Percentiles rank a stretch among this genome's conserved stretches.
These are phyloP conservation scores for Haplographium delicatum DNA, from an alignment of 495 filamentous ascomycete species.

Conservation along the genomic window DNA sequence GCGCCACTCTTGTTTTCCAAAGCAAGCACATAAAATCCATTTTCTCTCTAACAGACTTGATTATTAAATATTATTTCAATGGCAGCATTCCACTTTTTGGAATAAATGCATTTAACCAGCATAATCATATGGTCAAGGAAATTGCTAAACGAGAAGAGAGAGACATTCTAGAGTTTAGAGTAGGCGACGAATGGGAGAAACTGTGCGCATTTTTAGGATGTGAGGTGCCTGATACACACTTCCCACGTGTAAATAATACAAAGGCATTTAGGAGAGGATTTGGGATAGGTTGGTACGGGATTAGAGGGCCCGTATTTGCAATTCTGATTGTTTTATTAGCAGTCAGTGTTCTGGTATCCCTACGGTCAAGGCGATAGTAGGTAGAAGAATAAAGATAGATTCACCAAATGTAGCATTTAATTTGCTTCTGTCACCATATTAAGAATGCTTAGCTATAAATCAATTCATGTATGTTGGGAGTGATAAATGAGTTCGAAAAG, in stretches of 20 bases:
- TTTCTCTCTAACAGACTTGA: neutral
- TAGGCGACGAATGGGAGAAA: constrained; percentile 32
- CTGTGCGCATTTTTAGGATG: constrained; percentile 26
- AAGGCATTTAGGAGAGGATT: neutral
- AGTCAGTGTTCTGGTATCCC: no score
- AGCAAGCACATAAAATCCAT: neutral
- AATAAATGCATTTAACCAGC: neutral
- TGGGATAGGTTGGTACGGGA: neutral
- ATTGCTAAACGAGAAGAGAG: neutral
- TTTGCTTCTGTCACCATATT: no score
- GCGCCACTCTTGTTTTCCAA: neutral
- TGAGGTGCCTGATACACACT: constrained; percentile 21
- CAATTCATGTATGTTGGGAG: no score
- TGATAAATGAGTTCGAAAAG: no score
- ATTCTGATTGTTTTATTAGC: no score
- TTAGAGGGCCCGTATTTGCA: no score
- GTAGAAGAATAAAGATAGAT: no score
- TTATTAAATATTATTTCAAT: neutral
- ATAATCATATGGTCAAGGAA: neutral
- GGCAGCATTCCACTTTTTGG: neutral
- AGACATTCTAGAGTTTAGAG: constrained; percentile 28
- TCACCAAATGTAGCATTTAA: no score
- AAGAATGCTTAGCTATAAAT: no score
- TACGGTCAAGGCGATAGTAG: no score
- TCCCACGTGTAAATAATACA: constrained; percentile 32